Conservation (phyloP, 2,329 filamentous ascomycete genomes). For the Beauveria scarabaeidicola region DNA sequence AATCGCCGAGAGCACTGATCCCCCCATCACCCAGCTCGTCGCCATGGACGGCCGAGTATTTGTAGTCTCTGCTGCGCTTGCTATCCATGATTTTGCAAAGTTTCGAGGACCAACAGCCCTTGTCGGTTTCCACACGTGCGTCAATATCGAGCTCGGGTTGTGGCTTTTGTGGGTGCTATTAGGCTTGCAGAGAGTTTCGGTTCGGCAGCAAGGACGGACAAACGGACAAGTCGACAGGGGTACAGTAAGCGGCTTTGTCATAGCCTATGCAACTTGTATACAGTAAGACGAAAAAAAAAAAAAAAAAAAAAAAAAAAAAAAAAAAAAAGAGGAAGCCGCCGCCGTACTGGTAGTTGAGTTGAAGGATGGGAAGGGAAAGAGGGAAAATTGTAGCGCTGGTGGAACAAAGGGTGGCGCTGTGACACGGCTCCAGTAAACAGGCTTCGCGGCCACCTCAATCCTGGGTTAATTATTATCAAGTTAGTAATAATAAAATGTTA, state of each 20-base stretch:
- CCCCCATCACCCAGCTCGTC: background rate
- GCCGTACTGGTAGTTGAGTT: too few species aligned
- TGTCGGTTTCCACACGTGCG: slow-evolving; percentile 1
- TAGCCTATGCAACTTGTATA: background rate
- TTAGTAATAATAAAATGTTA: too few species aligned
- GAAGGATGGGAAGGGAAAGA: background rate
- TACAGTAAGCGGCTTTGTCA: background rate
- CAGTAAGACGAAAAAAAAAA: background rate
- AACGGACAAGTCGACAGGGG: background rate
- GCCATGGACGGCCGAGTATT: slow-evolving; percentile 2
- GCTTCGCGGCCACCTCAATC: background rate
- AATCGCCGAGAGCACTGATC: background rate
- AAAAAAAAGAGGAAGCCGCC: background rate
- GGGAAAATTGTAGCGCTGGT: background rate
- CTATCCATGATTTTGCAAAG: background rate
- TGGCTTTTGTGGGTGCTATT: background rate
- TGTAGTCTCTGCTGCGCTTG: slow-evolving; percentile 2
- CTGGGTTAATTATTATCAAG: background rate
- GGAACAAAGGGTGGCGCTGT: background rate
- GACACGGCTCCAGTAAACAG: slow-evolving; percentile 4
- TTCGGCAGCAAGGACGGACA: background rate
- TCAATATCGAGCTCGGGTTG: background rate
- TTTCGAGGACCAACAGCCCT: background rate
- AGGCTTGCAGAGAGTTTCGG: background rate
- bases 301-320: background rate